Base-by-base conservation (phyloP, 805 yeast species). In the Cyberlindnera bimundalis region DNA sequence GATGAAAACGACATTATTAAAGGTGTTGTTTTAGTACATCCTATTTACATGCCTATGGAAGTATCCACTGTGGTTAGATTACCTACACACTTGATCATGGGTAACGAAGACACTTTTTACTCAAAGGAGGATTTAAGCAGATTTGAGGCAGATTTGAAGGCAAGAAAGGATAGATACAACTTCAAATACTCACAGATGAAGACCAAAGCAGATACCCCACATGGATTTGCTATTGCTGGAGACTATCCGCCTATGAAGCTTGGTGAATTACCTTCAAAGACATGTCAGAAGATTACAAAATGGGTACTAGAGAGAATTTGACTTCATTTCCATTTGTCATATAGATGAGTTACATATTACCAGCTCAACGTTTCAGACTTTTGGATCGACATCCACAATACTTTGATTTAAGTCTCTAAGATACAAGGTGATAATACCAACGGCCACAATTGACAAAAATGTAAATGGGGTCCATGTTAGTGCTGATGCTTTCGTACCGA, bases 401-500 rank as follows among this genome's bases (percentile, higher is more conserved):
- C 50, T 43, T 16, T 41, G 41, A 28, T 51, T 48, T 27, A 65
- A 36, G 32, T 68, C 71, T 42, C 66, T 62, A n/a, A 64, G 40
- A 38, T 66, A 59, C 20, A 66, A 37, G 9, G 48, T 43, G 42
- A 69, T 47, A n/a, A 67, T 47, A 0, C 72, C 71, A 5, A 70
- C 38, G 5, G 70, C 61, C 7, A 68, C 68, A 2, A 74, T 45
- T 5, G 69, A 33, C 23, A 72, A 45, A 47, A 80, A 73, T 1
- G 75, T 51, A 55, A 81, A 80, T 3, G 78, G 68, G 6, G 73
- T 63, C 88, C 88, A 81, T 0, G 79, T 65, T 73, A 81, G 69
- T 0, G 77, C 70, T 19, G 70, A 68, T 0, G 84, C 81, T 45
- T 79, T 68, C 1, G 42, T 50, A 4, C 87, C 87, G 9, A 55